phyloP scores from a whole-genome alignment of 306 rosid genomes.

The Dryas drummondii region DNA sequence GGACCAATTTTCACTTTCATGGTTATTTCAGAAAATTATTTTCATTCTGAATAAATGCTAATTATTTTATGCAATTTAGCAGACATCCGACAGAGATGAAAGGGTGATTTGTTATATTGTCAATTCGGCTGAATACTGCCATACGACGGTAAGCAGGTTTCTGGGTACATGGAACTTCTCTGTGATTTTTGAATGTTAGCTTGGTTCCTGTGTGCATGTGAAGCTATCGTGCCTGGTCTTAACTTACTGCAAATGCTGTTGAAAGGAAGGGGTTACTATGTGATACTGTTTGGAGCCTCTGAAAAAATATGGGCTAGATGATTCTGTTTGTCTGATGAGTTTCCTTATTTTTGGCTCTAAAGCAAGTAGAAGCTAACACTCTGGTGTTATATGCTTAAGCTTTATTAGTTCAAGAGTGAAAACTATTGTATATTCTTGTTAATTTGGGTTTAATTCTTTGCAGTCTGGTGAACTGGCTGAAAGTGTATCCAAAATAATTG shows the following conservation, averaged over 20 bases:
- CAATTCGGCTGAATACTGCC: constrained; percentile 97
- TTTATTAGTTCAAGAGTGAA: constrained; percentile 25
- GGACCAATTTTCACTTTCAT: constrained; percentile 27
- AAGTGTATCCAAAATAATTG: constrained; percentile 88
- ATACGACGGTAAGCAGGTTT: constrained; percentile 71
- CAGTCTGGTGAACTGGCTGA: constrained; percentile 99
- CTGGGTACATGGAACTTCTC: constrained; percentile 6
- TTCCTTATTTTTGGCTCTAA: background rate
- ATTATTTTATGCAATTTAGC: constrained; percentile 33
- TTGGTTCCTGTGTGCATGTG: constrained; percentile 3
- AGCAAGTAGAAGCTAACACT: background rate
- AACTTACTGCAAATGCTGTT: background rate
- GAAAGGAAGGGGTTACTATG: too few relatives aligned
- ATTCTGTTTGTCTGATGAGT: background rate
- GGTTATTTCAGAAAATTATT: constrained; percentile 20
- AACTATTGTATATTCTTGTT: constrained; percentile 24
- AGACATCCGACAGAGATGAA: constrained; percentile 99
- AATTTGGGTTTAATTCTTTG: constrained; percentile 30
- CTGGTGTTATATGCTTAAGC: constrained; percentile 20
- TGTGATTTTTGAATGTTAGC: constrained; percentile 1
- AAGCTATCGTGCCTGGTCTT: background rate
- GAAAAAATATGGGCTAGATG: background rate
- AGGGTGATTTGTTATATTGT: constrained; percentile 94
- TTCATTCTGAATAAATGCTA: constrained; percentile 20
- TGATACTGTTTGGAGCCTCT: background rate